Percentiles rank a stretch among this genome's conserved stretches.
Evolutionary conservation across 139 green algal species (phyloP).

Genomic region (Auxenochlorella protothecoides): DNA sequence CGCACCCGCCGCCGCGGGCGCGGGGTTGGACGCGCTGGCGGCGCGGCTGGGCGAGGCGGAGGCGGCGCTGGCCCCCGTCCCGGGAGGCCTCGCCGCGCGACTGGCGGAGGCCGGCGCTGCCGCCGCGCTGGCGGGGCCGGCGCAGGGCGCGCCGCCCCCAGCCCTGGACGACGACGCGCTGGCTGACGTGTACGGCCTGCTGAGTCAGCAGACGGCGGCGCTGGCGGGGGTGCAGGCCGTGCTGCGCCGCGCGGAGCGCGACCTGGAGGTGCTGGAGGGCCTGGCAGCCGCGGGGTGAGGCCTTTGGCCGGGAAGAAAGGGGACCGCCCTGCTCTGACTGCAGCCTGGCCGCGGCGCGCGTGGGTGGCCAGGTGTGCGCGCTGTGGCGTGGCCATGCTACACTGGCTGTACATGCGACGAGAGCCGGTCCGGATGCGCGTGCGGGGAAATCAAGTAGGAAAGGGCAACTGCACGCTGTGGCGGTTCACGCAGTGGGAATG

Average conservation of each 20-base stretch:
- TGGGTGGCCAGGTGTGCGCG: too few relatives aligned
- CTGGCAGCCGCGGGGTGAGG: neutral
- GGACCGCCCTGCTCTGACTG: too few relatives aligned
- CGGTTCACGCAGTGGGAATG: too few relatives aligned
- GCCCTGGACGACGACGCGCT: neutral
- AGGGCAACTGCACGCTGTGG: too few relatives aligned
- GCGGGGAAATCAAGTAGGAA: too few relatives aligned
- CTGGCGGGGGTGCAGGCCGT: slow-evolving; percentile 8
- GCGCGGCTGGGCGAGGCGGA: slow-evolving; percentile 20
- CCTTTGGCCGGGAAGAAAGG: too few relatives aligned
- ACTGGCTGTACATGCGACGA: too few relatives aligned
- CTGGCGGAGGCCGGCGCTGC: slow-evolving; percentile 21
- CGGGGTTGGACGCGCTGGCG: slow-evolving; percentile 8
- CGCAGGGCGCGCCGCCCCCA: neutral
- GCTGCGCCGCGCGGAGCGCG: slow-evolving; percentile 7
- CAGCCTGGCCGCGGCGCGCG: too few relatives aligned
- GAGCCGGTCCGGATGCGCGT: too few relatives aligned
- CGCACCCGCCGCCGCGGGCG: neutral
- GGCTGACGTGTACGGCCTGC: slow-evolving; percentile 6
- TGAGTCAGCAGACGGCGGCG: slow-evolving; percentile 2
- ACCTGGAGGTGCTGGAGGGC: slow-evolving; percentile 16
- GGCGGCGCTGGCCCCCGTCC: slow-evolving; percentile 8
- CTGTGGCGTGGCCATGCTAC: too few relatives aligned
- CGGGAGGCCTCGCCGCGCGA: slow-evolving; percentile 15
- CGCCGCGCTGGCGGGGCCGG: neutral